phyloP scores from a whole-genome alignment of 192 early-diverging fungal species.

The Mortierella alpina region DNA sequence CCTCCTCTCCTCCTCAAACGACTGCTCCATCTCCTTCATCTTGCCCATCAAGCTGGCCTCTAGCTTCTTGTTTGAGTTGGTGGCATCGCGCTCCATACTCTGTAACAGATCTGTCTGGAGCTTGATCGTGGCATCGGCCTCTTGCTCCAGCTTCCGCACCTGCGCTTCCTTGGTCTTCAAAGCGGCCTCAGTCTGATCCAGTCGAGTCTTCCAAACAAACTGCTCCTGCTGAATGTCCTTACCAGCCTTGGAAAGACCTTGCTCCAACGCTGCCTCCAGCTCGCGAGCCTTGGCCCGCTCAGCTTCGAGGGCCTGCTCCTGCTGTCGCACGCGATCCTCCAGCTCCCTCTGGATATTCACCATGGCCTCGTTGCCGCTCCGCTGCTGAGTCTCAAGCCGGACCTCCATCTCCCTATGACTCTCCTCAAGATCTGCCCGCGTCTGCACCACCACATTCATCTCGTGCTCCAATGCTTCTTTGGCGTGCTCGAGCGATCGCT shows the following conservation, averaged over 20 bases:
- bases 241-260: constrained; percentile 18
- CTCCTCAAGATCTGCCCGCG: constrained; percentile 4
- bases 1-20: constrained; percentile 40
- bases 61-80: constrained; percentile 31
- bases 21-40: constrained; percentile 39
- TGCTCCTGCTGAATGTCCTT: constrained; percentile 37
- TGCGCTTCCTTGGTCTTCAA: constrained; percentile 47
- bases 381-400: constrained; percentile 15
- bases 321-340: constrained; percentile 11
- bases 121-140: constrained; percentile 52
- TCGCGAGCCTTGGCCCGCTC: constrained; percentile 17
- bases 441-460: neutral
- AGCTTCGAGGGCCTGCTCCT: constrained; percentile 9
- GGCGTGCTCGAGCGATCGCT: constrained; percentile 3
- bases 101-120: constrained; percentile 48
- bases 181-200: constrained; percentile 39
- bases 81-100: constrained; percentile 52
- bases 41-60: constrained; percentile 23
- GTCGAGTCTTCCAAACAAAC: constrained; percentile 29
- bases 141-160: constrained; percentile 44
- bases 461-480: neutral
- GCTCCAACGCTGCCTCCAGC: constrained; percentile 18
- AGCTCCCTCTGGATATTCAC: constrained; percentile 15
- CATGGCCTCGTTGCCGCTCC: constrained; percentile 23
- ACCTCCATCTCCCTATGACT: constrained; percentile 12